Conservation (phyloP, 2,329 filamentous ascomycete genomes). For the Teratosphaeria pseudoeucalypti region DNA sequence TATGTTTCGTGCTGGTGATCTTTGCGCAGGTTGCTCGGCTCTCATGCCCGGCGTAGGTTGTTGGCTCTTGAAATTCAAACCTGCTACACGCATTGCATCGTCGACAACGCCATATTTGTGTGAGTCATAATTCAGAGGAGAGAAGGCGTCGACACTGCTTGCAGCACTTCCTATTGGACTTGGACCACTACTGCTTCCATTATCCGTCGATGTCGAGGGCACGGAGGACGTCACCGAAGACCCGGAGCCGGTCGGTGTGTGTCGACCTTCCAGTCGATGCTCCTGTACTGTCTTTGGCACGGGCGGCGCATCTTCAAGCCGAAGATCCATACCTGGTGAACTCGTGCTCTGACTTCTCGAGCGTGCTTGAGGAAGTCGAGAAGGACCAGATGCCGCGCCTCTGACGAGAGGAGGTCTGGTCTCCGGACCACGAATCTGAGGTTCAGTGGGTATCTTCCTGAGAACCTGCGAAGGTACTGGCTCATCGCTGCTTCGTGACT, state of each 20-base stretch:
- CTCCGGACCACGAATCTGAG: conserved; percentile 7
- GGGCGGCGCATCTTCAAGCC: conserved; percentile 23
- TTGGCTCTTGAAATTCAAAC: conserved; percentile 11
- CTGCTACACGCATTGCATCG: conserved; percentile 15
- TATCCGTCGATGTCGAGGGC: conserved; percentile 13
- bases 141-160: conserved; percentile 23
- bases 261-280: conserved; percentile 15
- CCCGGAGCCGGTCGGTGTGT: conserved; percentile 20
- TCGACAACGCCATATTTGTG: conserved; percentile 12
- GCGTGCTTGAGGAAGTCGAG: conserved; percentile 4
- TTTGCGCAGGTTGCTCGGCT: conserved; percentile 14
- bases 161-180: conserved; percentile 23
- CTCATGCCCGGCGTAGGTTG: conserved; percentile 17
- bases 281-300: conserved; percentile 21
- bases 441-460: conserved; percentile 9
- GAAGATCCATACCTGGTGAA: conserved; percentile 14
- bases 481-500: conserved; percentile 3
- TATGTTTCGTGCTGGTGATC: conserved; percentile 12
- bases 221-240: conserved; percentile 21
- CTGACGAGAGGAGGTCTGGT: conserved; percentile 7
- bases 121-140: conserved; percentile 8
- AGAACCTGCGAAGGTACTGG: conserved; percentile 2
- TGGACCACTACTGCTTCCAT: conserved; percentile 18
- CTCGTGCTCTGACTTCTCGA: conserved; percentile 14
- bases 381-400: conserved; percentile 1